These are phyloP conservation scores for Ophiocordyceps polyrhachis-furcata DNA, from an alignment of 2,329 filamentous ascomycete species.

Conservation along the genomic window DNA sequence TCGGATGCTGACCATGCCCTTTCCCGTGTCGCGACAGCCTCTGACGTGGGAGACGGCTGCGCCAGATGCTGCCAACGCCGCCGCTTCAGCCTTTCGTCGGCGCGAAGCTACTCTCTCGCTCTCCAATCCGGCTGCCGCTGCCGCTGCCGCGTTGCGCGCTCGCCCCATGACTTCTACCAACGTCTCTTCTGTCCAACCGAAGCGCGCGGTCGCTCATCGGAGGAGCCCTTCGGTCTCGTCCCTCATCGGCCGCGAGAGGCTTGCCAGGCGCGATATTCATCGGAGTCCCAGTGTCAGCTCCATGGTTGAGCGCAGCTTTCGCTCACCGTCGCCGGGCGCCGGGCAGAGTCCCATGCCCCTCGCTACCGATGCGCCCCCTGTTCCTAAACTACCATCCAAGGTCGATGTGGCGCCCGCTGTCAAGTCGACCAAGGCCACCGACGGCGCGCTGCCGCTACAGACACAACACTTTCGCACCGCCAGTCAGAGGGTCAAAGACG, in stretches of 20 bases:
- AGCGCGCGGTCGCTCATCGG: slow-evolving; percentile 46
- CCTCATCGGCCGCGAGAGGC: slow-evolving; percentile 27
- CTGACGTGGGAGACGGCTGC: slow-evolving; percentile 45
- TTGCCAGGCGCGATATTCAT: slow-evolving; percentile 28
- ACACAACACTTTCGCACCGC: slow-evolving; percentile 32
- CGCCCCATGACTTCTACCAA: slow-evolving; percentile 61
- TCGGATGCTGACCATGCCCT: slow-evolving; percentile 1
- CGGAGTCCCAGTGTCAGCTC: slow-evolving; percentile 55
- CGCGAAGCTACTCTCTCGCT: slow-evolving; percentile 47
- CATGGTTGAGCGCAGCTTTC: slow-evolving; percentile 79
- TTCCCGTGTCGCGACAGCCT: slow-evolving; percentile 27
- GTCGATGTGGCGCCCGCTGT: slow-evolving; percentile 13
- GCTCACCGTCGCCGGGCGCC: slow-evolving; percentile 46
- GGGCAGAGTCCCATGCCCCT: slow-evolving; percentile 20
- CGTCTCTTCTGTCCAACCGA: slow-evolving; percentile 71
- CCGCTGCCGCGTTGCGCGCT: slow-evolving; percentile 66
- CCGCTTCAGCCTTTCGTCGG: slow-evolving; percentile 61
- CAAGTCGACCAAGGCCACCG: slow-evolving; percentile 5
- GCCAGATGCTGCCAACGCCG: slow-evolving; percentile 60
- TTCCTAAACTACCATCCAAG: slow-evolving; percentile 53
- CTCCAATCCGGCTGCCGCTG: slow-evolving; percentile 53
- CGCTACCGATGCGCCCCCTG: slow-evolving; percentile 42
- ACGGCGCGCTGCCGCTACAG: slow-evolving; percentile 15
- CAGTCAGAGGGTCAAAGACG: slow-evolving; percentile 29
- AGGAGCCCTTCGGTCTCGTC: slow-evolving; percentile 58